These are phyloP conservation scores for Arachis monticola DNA, from an alignment of 331 rosid genomes.

Conservation along the genomic window DNA sequence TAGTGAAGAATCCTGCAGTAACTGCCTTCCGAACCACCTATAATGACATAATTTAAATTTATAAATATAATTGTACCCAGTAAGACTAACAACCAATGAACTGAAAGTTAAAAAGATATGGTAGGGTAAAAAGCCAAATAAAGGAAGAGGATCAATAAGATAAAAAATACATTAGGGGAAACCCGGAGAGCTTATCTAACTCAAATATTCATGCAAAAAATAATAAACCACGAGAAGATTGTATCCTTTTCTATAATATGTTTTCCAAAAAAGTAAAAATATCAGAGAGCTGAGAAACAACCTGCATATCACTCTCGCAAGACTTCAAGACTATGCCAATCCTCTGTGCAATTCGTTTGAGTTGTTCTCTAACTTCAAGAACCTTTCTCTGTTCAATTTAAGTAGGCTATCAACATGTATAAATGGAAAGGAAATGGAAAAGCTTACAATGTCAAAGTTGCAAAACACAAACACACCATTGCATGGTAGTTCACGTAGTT, in stretches of 20 bases:
- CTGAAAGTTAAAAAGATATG: slow-evolving; percentile 17
- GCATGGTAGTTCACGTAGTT: slow-evolving; percentile 88
- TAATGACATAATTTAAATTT: neutral
- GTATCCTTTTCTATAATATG: slow-evolving; percentile 5
- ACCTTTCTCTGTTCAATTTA: slow-evolving; percentile 74
- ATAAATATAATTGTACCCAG: slow-evolving; percentile 16
- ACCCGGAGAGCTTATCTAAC: slow-evolving; percentile 11
- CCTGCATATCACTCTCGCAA: slow-evolving; percentile 77
- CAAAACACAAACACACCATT: slow-evolving; percentile 67
- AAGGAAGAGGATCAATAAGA: slow-evolving; percentile 8
- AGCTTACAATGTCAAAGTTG: slow-evolving; percentile 22
- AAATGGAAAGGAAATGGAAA: slow-evolving; percentile 31
- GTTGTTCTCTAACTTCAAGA: slow-evolving; percentile 88
- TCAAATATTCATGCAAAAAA: slow-evolving; percentile 4
- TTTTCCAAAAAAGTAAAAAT: slow-evolving; percentile 1
- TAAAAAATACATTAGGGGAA: slow-evolving; percentile 3
- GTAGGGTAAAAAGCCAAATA: slow-evolving; percentile 3
- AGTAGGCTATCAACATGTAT: slow-evolving; percentile 36
- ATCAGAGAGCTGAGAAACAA: slow-evolving; percentile 31
- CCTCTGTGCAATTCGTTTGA: slow-evolving; percentile 81
- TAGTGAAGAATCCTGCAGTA: slow-evolving; percentile 81
- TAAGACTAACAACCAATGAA: neutral
- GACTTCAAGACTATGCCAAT: slow-evolving; percentile 76
- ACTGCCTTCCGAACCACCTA: slow-evolving; percentile 87
- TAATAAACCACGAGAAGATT: slow-evolving; percentile 22